Percentiles rank a stretch among this genome's conserved stretches.
phyloP scores from a whole-genome alignment of 164 flowering plant genomes.

The Sextonia rubra region DNA sequence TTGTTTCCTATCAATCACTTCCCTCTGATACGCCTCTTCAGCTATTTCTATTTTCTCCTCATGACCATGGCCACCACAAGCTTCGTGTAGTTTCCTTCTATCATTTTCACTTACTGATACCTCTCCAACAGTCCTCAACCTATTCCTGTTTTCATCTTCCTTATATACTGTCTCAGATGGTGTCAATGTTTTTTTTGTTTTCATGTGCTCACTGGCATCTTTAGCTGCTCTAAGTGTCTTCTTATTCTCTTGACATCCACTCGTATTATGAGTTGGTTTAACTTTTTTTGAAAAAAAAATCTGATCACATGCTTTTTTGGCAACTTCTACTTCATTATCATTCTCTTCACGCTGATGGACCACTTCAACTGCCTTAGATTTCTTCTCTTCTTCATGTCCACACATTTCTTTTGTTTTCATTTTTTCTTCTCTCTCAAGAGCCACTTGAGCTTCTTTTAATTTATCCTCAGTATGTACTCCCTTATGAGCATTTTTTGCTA shows the following conservation, averaged over 20 bases:
- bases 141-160: conserved; percentile 18
- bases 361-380: conserved; percentile 11
- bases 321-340: conserved; percentile 10
- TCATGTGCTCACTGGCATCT: conserved; percentile 7
- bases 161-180: conserved; percentile 1
- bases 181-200: conserved; percentile 5
- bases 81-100: conserved; percentile 1
- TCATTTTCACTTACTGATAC: not conserved
- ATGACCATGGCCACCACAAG: not conserved
- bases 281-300: not conserved
- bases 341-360: conserved; percentile 12
- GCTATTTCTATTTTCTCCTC: conserved; percentile 8
- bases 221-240: conserved; percentile 18
- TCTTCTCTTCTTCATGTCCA: conserved; percentile 17
- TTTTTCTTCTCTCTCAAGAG: conserved; percentile 10
- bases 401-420: conserved; percentile 15
- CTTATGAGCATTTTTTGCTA: conserved; percentile 10
- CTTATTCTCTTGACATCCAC: conserved; percentile 10
- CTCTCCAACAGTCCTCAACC: conserved; percentile 6
- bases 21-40: not conserved
- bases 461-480: conserved; percentile 15
- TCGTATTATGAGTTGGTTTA: conserved; percentile 1
- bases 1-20: conserved; percentile 5
- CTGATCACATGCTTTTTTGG: conserved; percentile 7
- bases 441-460: conserved; percentile 8